These are phyloP conservation scores for Suillus alpinus DNA, from an alignment of 768 basidiomycete species.

Conservation along the genomic window DNA sequence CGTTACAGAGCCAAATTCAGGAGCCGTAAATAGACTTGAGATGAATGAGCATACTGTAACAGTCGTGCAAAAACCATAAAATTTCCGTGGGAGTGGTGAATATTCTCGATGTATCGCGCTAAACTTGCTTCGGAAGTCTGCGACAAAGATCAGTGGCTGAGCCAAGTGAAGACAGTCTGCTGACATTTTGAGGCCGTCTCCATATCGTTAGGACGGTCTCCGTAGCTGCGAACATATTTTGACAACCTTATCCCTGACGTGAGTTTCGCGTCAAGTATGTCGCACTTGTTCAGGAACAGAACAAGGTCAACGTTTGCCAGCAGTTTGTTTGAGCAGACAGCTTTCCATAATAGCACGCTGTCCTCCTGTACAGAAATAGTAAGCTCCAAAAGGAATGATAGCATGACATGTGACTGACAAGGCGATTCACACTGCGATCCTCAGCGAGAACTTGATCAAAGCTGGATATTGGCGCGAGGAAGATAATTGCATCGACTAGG, in stretches of 20 bases:
- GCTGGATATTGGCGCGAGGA: slow-evolving; percentile 56
- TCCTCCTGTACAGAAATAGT: slow-evolving; percentile 52
- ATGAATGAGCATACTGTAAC: slow-evolving; percentile 50
- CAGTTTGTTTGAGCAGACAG: slow-evolving; percentile 68
- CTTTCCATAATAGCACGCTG: slow-evolving; percentile 72
- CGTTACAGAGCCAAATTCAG: background rate
- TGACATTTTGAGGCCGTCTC: slow-evolving; percentile 67
- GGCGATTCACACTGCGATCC: slow-evolving; percentile 49
- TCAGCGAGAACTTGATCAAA: slow-evolving; percentile 55
- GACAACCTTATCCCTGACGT: slow-evolving; percentile 58
- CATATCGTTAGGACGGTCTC: slow-evolving; percentile 64
- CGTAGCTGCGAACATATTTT: slow-evolving; percentile 72
- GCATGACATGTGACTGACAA: slow-evolving; percentile 30
- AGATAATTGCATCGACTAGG: slow-evolving; percentile 49
- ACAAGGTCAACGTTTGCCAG: slow-evolving; percentile 71
- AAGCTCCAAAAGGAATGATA: background rate
- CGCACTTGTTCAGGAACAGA: slow-evolving; percentile 81
- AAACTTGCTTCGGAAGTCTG: slow-evolving; percentile 71
- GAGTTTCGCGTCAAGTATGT: slow-evolving; percentile 68
- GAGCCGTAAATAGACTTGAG: background rate
- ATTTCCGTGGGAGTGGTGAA: slow-evolving; percentile 70
- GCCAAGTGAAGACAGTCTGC: slow-evolving; percentile 16
- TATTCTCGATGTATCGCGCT: slow-evolving; percentile 75
- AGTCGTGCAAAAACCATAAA: slow-evolving; percentile 76
- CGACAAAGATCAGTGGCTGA: background rate